Evolutionary conservation across 257 asterid species (phyloP).

Genomic region (Nyctanthes arbortristis): DNA sequence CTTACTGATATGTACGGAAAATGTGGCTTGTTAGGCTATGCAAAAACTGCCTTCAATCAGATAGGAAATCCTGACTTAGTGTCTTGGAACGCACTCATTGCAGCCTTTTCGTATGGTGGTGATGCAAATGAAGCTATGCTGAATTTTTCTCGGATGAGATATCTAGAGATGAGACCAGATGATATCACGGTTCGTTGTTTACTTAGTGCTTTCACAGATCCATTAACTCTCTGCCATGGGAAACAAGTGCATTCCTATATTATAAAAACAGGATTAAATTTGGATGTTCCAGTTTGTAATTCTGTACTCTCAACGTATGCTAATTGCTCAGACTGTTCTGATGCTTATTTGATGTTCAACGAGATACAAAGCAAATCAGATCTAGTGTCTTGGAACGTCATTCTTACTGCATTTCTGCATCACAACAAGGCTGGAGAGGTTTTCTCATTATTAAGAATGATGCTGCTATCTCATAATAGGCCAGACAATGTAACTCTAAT

Average conservation of each 20-base stretch:
- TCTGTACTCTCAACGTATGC: conserved; percentile 68
- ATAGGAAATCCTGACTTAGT: conserved; percentile 65
- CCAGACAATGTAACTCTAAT: conserved; percentile 58
- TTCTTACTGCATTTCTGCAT: conserved; percentile 54
- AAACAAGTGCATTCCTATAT: conserved; percentile 63
- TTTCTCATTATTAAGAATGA: conserved; percentile 49
- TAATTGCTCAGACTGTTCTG: conserved; percentile 46
- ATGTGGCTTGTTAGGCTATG: conserved; percentile 55
- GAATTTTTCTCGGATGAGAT: conserved; percentile 64
- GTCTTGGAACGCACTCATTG: conserved; percentile 71
- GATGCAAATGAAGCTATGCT: conserved; percentile 52
- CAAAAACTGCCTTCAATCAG: conserved; percentile 52
- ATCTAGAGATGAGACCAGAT: conserved; percentile 45
- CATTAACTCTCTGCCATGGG: conserved; percentile 49
- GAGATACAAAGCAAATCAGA: conserved; percentile 48
- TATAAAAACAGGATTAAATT: conserved; percentile 48
- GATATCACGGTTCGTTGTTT: conserved; percentile 64
- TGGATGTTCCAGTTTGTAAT: conserved; percentile 57
- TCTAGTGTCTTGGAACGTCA: conserved; percentile 78
- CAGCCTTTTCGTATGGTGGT: conserved; percentile 61
- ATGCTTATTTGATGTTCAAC: conserved; percentile 52
- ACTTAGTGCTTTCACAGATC: conserved; percentile 56
- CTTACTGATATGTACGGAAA: conserved; percentile 80
- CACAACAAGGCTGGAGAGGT: conserved; percentile 44
- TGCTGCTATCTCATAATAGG: conserved; percentile 44